phyloP scores from a whole-genome alignment of 2,329 filamentous ascomycete species.

The Aulographum hederae region DNA sequence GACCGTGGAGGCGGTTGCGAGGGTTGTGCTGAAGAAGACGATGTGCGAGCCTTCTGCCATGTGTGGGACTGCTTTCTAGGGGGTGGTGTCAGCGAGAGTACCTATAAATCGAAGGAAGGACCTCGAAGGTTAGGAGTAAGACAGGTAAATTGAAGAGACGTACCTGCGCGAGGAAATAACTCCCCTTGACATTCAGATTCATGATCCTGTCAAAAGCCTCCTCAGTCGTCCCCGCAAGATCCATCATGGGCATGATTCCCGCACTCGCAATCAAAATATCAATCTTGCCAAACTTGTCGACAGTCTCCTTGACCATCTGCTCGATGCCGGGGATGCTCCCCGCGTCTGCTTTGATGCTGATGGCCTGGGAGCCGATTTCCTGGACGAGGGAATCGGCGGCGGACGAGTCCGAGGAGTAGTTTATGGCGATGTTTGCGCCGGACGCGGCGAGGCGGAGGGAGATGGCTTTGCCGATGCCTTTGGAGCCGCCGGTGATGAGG shows the following conservation, averaged over 20 bases:
- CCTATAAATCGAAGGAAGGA: too few species aligned
- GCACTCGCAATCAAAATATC: slow-evolving; percentile 42
- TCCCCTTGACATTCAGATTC: slow-evolving; percentile 38
- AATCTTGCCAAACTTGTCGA: slow-evolving; percentile 34
- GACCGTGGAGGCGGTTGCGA: slow-evolving; percentile 20
- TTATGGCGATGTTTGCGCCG: slow-evolving; percentile 28
- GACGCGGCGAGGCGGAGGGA: slow-evolving; percentile 18
- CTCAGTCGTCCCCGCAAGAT: slow-evolving; percentile 31
- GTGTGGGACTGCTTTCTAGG: slow-evolving; percentile 31
- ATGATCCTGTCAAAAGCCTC: slow-evolving; percentile 31
- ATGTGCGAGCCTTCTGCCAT: slow-evolving; percentile 31
- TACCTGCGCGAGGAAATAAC: slow-evolving; percentile 32
- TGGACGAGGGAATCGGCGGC: slow-evolving; percentile 36
- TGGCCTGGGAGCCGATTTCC: slow-evolving; percentile 25
- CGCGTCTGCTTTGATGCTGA: slow-evolving; percentile 39
- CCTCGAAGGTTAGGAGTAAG: background rate
- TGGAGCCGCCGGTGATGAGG: slow-evolving; percentile 5
- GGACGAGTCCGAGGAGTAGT: slow-evolving; percentile 37
- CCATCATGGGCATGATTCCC: slow-evolving; percentile 30
- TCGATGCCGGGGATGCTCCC: slow-evolving; percentile 27
- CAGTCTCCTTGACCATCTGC: slow-evolving; percentile 29
- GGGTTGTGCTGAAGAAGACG: slow-evolving; percentile 32
- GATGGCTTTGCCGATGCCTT: slow-evolving; percentile 5
- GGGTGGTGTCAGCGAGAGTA: background rate
- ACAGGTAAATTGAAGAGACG: too few species aligned